These are phyloP conservation scores for Suillus tomentosus DNA, from an alignment of 768 basidiomycete species.

Conservation along the genomic window DNA sequence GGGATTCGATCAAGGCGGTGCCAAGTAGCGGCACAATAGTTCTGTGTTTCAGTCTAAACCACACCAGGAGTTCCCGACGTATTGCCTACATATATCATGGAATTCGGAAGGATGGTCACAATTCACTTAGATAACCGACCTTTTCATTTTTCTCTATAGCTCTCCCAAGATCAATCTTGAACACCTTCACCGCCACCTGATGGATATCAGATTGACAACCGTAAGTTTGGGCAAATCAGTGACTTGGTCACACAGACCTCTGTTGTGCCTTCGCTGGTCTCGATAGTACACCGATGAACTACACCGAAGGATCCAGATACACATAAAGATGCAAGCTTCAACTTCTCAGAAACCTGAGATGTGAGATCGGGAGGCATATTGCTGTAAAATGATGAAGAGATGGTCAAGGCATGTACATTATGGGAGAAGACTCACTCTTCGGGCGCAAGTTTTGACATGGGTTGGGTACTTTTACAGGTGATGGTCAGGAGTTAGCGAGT, in stretches of 20 bases:
- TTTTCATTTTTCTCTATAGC: not conserved
- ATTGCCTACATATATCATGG: conserved; percentile 11
- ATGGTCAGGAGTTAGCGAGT: too few species aligned
- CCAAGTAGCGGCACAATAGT: conserved; percentile 25
- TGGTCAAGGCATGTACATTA: not conserved
- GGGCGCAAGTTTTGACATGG: not conserved
- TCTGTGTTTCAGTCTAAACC: conserved; percentile 19
- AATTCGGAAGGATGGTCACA: not conserved
- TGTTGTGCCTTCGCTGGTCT: not conserved
- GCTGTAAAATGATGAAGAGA: not conserved
- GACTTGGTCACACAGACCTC: not conserved
- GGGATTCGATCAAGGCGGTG: not conserved
- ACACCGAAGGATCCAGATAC: not conserved
- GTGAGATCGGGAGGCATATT: not conserved
- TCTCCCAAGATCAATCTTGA: not conserved
- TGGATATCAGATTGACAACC: not conserved
- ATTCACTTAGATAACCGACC: not conserved
- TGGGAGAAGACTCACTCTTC: not conserved
- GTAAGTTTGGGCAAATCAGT: too few species aligned
- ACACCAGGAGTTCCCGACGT: conserved; percentile 25
- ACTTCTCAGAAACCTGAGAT: not conserved
- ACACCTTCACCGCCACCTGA: not conserved
- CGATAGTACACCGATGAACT: not conserved
- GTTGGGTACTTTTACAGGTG: too few species aligned
- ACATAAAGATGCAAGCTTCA: not conserved